Evolutionary conservation across 2,329 filamentous ascomycete species (phyloP).

Genomic region (Sclerotinia spermophila): DNA sequence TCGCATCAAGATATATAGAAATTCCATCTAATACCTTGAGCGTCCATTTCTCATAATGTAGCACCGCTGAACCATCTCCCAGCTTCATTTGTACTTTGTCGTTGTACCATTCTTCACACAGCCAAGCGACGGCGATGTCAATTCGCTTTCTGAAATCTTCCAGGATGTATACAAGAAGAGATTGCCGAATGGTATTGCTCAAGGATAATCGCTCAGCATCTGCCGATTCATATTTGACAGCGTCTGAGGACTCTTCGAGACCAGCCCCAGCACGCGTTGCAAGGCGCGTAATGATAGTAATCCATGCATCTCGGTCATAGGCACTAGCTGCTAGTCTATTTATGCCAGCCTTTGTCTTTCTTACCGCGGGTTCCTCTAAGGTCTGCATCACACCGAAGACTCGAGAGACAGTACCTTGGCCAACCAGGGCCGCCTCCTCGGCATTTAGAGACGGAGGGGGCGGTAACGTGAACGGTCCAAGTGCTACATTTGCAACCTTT

Average conservation of each 20-base stretch:
- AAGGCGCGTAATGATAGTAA: slow-evolving; percentile 79
- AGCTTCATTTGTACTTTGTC: slow-evolving; percentile 58
- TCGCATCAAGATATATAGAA: slow-evolving; percentile 82
- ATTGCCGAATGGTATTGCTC: slow-evolving; percentile 70
- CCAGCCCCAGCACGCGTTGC: slow-evolving; percentile 75
- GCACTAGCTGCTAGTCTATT: slow-evolving; percentile 79
- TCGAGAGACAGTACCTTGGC: slow-evolving; percentile 68
- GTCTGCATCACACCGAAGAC: slow-evolving; percentile 75
- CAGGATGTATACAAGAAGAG: slow-evolving; percentile 79
- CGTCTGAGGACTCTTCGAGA: slow-evolving; percentile 52
- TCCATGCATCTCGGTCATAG: slow-evolving; percentile 85
- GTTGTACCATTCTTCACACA: slow-evolving; percentile 98
- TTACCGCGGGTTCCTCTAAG: slow-evolving; percentile 60
- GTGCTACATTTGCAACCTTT: slow-evolving; percentile 47
- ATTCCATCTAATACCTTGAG: slow-evolving; percentile 84
- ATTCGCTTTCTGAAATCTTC: slow-evolving; percentile 90
- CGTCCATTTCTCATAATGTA: slow-evolving; percentile 76
- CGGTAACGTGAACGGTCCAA: slow-evolving; percentile 74
- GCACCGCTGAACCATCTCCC: slow-evolving; percentile 44
- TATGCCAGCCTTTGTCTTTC: slow-evolving; percentile 69
- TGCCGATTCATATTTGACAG: slow-evolving; percentile 55
- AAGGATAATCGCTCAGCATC: slow-evolving; percentile 46
- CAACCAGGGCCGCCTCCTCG: slow-evolving; percentile 68
- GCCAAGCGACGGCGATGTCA: slow-evolving; percentile 86
- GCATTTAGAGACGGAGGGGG: slow-evolving; percentile 69